Conservation (phyloP, 139 green algal genomes). For the Haematococcus lacustris region DNA sequence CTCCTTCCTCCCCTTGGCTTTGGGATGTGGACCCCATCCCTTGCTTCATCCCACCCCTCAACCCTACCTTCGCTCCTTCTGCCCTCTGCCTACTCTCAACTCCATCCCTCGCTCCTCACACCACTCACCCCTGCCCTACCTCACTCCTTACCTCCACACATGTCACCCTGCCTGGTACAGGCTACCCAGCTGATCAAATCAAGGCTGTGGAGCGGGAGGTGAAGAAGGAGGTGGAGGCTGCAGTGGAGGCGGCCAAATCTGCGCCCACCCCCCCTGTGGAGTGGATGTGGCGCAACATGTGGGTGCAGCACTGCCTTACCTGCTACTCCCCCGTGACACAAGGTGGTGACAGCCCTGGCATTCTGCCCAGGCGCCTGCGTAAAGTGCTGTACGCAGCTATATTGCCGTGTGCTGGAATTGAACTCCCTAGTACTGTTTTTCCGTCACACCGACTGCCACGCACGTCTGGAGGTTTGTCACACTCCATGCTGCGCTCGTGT, state of each 20-base stretch:
- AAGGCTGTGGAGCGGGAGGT: conserved; percentile 44
- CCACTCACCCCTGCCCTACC: background rate
- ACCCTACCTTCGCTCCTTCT: conserved; percentile 52
- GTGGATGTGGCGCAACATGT: background rate
- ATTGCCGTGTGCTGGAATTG: too few species aligned
- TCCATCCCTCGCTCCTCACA: background rate
- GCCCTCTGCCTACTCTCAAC: background rate
- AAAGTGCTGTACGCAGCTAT: too few species aligned
- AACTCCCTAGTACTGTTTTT: too few species aligned
- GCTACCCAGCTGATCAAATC: conserved; percentile 32
- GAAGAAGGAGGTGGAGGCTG: conserved; percentile 64
- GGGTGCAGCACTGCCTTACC: background rate
- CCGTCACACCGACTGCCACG: too few species aligned
- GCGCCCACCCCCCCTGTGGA: background rate
- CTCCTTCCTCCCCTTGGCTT: background rate
- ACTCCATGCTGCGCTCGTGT: too few species aligned
- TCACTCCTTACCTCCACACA: background rate
- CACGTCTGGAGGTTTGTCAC: too few species aligned
- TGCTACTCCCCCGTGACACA: too few species aligned
- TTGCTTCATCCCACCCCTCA: background rate
- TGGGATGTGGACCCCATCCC: background rate
- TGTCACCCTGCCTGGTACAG: conserved; percentile 11
- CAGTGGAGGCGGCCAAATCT: background rate
- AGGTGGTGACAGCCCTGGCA: too few species aligned
- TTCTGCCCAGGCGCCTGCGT: too few species aligned